Percentiles rank a stretch among this genome's conserved stretches.
phyloP scores from a whole-genome alignment of 2,329 filamentous ascomycete genomes.

The Dactylella cylindrospora region DNA sequence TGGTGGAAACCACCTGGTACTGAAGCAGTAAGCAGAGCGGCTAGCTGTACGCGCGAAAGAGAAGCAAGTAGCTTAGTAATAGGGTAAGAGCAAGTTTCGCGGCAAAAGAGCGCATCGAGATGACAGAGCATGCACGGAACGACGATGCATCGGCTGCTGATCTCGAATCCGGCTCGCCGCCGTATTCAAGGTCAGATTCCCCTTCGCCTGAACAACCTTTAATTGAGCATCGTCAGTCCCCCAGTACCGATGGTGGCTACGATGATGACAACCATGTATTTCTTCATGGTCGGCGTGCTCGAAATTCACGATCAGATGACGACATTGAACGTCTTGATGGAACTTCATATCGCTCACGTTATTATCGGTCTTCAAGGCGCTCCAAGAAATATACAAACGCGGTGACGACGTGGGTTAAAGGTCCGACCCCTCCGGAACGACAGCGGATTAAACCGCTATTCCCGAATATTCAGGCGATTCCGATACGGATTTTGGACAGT shows the following conservation, averaged over 20 bases:
- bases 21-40: not conserved
- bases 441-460: slow-evolving; percentile 64
- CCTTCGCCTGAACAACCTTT: slow-evolving; percentile 42
- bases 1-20: no score
- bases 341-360: slow-evolving; percentile 31
- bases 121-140: slow-evolving; percentile 39
- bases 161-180: slow-evolving; percentile 44
- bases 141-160: slow-evolving; percentile 43
- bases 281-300: slow-evolving; percentile 1
- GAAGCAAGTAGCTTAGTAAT: slow-evolving; percentile 5
- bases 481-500: slow-evolving; percentile 64
- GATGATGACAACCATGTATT: no score
- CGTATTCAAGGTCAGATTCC: slow-evolving; percentile 45
- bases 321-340: slow-evolving; percentile 42
- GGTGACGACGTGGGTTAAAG: slow-evolving; percentile 50
- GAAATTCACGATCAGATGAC: slow-evolving; percentile 21
- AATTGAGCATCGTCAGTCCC: slow-evolving; percentile 21
- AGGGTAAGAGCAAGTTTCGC: slow-evolving; percentile 18
- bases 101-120: slow-evolving; percentile 40
- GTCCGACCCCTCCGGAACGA: slow-evolving; percentile 59
- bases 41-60: slow-evolving; percentile 1
- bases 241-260: no score
- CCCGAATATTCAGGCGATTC: slow-evolving; percentile 67
- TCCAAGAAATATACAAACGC: slow-evolving; percentile 28
- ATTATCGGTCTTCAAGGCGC: slow-evolving; percentile 31